Percentiles rank a stretch among this genome's conserved stretches.
phyloP scores from a whole-genome alignment of 306 rosid species.

The Vigna radiata region DNA sequence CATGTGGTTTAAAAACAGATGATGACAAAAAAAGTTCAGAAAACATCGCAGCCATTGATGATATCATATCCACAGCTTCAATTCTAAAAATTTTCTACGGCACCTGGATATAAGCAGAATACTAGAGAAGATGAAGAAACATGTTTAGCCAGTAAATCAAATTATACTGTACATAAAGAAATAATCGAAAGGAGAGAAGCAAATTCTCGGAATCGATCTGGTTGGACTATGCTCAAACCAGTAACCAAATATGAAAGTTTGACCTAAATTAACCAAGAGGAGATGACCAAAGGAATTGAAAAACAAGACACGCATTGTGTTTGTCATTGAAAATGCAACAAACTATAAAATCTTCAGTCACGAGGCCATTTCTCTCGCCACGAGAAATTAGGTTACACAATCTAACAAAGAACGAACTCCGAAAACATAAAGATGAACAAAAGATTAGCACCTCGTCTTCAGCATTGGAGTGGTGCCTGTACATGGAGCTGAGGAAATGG shows the following conservation, averaged over 20 bases:
- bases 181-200: background rate
- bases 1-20: background rate
- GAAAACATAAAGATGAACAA: background rate
- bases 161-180: background rate
- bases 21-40: slow-evolving; percentile 12
- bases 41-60: background rate
- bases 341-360: slow-evolving; percentile 27
- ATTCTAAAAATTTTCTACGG: slow-evolving; percentile 1
- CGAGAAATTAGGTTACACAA: slow-evolving; percentile 9
- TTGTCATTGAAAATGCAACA: slow-evolving; percentile 26
- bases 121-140: slow-evolving; percentile 10
- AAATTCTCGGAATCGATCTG: background rate
- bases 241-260: slow-evolving; percentile 21
- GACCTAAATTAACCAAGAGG: slow-evolving; percentile 41
- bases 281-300: slow-evolving; percentile 11
- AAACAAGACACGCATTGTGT: slow-evolving; percentile 37
- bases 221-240: slow-evolving; percentile 17
- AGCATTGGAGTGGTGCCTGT: slow-evolving; percentile 93
- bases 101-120: slow-evolving; percentile 8
- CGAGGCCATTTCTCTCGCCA: slow-evolving; percentile 17
- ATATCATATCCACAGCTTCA: slow-evolving; percentile 26
- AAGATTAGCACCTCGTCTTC: slow-evolving; percentile 89
- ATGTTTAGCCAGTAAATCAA: slow-evolving; percentile 15
- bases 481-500: slow-evolving; percentile 86
- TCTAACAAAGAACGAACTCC: slow-evolving; percentile 12